Percentiles rank a stretch among this genome's conserved stretches.
Conservation (phyloP, 2,329 filamentous ascomycete species). For the Penicillium janthinellum region DNA sequence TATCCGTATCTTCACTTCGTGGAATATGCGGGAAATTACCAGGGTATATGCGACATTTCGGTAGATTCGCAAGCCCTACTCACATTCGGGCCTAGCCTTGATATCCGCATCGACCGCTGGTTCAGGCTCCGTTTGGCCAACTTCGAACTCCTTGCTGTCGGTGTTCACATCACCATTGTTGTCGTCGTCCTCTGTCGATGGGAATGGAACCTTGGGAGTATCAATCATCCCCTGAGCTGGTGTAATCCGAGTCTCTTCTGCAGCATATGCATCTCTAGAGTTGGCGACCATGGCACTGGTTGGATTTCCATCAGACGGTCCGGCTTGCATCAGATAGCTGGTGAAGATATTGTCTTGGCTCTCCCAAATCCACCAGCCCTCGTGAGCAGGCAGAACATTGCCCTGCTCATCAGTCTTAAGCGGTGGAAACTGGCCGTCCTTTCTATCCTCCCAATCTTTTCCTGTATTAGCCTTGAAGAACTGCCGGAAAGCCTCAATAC, state of each 20-base stretch:
- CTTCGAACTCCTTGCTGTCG: background rate
- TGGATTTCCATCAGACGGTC: background rate
- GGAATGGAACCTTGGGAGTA: background rate
- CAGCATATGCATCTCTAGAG: background rate
- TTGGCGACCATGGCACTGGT: background rate
- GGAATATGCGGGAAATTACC: background rate
- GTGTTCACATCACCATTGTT: background rate
- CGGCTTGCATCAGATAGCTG: slow-evolving; percentile 20
- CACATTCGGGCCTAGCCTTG: background rate
- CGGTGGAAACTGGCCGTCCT: slow-evolving; percentile 17
- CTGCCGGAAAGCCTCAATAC: slow-evolving; percentile 55
- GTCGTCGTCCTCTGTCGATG: background rate
- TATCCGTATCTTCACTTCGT: background rate
- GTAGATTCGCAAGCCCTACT: background rate
- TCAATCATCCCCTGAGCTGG: background rate
- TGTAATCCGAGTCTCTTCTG: background rate
- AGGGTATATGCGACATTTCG: no score
- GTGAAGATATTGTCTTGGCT: slow-evolving; percentile 24
- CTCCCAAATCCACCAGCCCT: slow-evolving; percentile 38
- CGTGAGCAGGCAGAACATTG: slow-evolving; percentile 25
- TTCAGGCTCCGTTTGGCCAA: no score
- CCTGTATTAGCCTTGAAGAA: slow-evolving; percentile 64
- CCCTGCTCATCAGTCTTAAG: slow-evolving; percentile 30
- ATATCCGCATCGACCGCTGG: background rate
- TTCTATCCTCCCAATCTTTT: slow-evolving; percentile 58